Evolutionary conservation across 2,329 filamentous ascomycete species (phyloP), one percentile per base, ranked within the genome.

Genomic region (Diaporthe vaccinii): DNA sequence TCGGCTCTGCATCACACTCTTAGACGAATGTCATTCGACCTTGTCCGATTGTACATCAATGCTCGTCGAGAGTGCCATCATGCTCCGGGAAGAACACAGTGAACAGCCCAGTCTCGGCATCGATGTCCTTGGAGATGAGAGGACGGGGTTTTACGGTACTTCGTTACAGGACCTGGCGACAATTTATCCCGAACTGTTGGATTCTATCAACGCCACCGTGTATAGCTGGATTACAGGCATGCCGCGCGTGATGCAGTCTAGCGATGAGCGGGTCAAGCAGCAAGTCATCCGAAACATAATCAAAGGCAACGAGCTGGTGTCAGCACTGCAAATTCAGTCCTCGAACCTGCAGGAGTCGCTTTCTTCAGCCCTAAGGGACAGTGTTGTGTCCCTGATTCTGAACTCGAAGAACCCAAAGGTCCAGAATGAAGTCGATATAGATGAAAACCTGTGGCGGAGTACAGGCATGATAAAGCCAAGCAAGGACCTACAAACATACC

Each of bases 201-300:
- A 91, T 9, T 82, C 88, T 14, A 83, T 95, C 17, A 91, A 94
- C 79, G 89, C 88, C 39, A 93, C 91, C 0, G 87, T 97, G 0
- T 94, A 96, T 82, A 92, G 92, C 71, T 98, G 96, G 95, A 89
- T 96, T 34, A 91, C 91, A 3, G 93, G 94, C 55, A 89, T 99
- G 25, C 93, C 96, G 7, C 90, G 95, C 22, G 84, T 95, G 20
- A 96, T 98, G 91, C 95, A 96, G 82, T 91, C 92, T 12, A 93
- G 92, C 78, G 95, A 98, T 79, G 95, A 98, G 78, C 88, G 88
- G n/a, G 87, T 89, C 39, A 98, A 97, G 82, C 89, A 91, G 76
- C 89, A 90, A 73, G 91, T 93, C 2, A 89, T 98, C 36, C 89
- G 89, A 39, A 94, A 96, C 77, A 89, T 99, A n/a, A 90, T 93